Percentiles rank a stretch among this genome's conserved stretches.
Evolutionary conservation across 805 yeast genomes (phyloP).

Genomic region (Torulaspora franciscae): DNA sequence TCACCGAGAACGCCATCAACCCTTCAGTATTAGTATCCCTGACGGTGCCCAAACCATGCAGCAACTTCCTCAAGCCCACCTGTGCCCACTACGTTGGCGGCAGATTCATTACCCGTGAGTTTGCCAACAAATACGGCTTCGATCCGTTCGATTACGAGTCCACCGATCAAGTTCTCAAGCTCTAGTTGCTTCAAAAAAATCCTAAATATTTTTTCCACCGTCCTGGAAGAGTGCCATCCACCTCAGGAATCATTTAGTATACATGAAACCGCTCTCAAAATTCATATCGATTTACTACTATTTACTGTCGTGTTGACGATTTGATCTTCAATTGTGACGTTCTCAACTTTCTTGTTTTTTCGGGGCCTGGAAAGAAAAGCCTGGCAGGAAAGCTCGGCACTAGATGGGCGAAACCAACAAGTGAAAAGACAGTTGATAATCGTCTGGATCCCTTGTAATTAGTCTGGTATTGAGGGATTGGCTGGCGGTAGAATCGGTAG

Average conservation of each 20-base stretch:
- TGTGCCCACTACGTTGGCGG: conserved; percentile 81
- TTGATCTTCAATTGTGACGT: conserved; percentile 2
- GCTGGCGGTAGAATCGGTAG: not conserved
- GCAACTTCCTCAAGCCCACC: conserved; percentile 44
- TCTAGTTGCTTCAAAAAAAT: conserved; percentile 13
- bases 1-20: conserved; percentile 39
- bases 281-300: not conserved
- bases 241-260: not conserved
- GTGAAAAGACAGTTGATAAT: not conserved
- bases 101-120: conserved; percentile 60
- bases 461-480: not conserved
- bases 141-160: conserved; percentile 57
- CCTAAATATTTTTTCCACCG: not conserved
- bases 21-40: conserved; percentile 74
- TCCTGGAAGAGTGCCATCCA: not conserved
- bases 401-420: not conserved
- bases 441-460: not conserved
- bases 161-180: conserved; percentile 49
- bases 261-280: not conserved
- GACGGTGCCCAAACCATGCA: conserved; percentile 93
- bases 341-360: conserved; percentile 4
- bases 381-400: conserved; percentile 2
- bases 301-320: not conserved
- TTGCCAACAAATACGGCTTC: conserved; percentile 72
- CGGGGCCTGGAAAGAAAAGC: conserved; percentile 3